Evolutionary conservation across 768 basidiomycete species (phyloP).

Genomic region (Kwoniella dendrophila): DNA sequence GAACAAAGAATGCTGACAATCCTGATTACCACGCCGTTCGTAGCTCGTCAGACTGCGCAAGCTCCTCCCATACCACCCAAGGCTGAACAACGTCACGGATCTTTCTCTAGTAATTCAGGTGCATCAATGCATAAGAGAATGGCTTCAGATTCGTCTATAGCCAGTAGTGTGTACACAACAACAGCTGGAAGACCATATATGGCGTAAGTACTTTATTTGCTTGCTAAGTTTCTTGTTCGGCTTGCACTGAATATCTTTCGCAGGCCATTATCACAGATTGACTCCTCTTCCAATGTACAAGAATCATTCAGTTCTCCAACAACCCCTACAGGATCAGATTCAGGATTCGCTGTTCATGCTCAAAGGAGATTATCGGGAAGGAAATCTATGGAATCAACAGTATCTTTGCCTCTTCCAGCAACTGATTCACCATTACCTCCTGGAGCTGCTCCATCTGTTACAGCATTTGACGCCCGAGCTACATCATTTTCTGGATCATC

Average conservation of each 20-base stretch:
- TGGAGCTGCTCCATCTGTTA: slow-evolving; percentile 36
- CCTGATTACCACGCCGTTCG: not conserved
- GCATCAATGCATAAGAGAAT: slow-evolving; percentile 42
- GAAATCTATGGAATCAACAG: slow-evolving; percentile 51
- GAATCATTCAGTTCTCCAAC: slow-evolving; percentile 38
- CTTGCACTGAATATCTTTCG: not conserved
- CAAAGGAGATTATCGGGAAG: slow-evolving; percentile 38
- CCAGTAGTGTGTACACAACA: slow-evolving; percentile 47
- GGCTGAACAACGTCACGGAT: slow-evolving; percentile 17
- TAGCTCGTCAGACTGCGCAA: slow-evolving; percentile 2
- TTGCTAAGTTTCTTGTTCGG: not conserved
- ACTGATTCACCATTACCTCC: slow-evolving; percentile 30
- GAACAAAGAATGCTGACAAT: not conserved
- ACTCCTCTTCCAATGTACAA: slow-evolving; percentile 26
- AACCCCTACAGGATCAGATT: slow-evolving; percentile 42
- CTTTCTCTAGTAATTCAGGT: slow-evolving; percentile 21
- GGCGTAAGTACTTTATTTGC: slow-evolving; percentile 9
- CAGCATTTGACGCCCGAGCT: slow-evolving; percentile 36
- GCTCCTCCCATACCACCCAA: slow-evolving; percentile 14
- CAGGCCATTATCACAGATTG: slow-evolving; percentile 47
- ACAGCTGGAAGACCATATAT: slow-evolving; percentile 32
- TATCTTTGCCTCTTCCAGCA: slow-evolving; percentile 35
- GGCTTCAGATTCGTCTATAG: slow-evolving; percentile 48
- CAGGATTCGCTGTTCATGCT: slow-evolving; percentile 34
- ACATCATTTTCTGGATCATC: slow-evolving; percentile 52